Base-by-base conservation (phyloP, 2,329 filamentous ascomycete species). In the Aspergillus jensenii region DNA sequence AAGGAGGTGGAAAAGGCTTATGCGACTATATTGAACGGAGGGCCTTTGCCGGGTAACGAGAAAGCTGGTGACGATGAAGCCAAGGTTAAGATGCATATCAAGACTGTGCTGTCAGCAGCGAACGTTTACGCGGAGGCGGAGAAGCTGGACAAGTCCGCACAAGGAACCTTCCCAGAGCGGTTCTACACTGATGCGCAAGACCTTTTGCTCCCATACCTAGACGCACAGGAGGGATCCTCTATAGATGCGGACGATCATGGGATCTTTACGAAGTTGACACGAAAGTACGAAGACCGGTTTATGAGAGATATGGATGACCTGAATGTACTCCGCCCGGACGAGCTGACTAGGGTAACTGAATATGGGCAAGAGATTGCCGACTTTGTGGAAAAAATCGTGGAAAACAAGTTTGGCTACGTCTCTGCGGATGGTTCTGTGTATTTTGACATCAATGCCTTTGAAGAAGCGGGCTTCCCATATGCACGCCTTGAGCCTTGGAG, bases 41-140 rank as follows among this genome's bases (percentile, higher is more conserved):
- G 82, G 58, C 76, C 82, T 4, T 62, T 86, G n/a, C 79, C 80
- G 40, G 82, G 81, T 6, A 79, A 81, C 44, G 76, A 75, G 25
- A 79, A 79, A 50, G 81, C 90, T 0, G 85, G 88, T 6, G 91
- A 96, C 68, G 86, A 87, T 56, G 90, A 96, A 71, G 90, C 91
- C 14, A 96, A 96, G 78, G 77, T 91, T 64, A 96, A 93, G 77
- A 96, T 96, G 91, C 90, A 96, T 68, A 83, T 96, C 61, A 87
- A 85, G 62, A 88, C 85, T 0, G 80, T 81, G 2, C 71, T 78
- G 14, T 78, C 80, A 2, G 84, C 86, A 17, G 80, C 82, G 11
- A 78, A 79, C 56, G 82, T 81, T 2, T 72, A 87, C 55, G 66
- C 70, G 46, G 67, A 73, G 50, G 72, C 71, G 9, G 65, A 73